Evolutionary conservation across 345 rosid genomes (phyloP), one percentile per base, ranked within the genome.

Genomic region (Viola odorata): DNA sequence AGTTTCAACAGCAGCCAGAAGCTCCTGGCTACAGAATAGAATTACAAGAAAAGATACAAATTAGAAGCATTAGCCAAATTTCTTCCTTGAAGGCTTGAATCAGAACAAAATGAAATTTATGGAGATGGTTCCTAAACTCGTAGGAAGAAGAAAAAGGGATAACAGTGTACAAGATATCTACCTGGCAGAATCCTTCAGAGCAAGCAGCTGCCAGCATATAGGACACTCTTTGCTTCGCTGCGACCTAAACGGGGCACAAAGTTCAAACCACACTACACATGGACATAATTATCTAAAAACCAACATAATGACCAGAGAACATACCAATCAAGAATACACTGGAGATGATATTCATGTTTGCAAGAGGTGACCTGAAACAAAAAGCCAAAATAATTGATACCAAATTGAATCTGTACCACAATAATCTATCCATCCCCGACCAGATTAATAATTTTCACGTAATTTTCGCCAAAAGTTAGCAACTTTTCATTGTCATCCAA

Each of bases 171-270:
- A 42, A 16, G 60, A 64, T 12, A 50, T 23, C 53, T 75, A 88
- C 98, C 96, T 74, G 58, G 74, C 78, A 69, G 88, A 89, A 55
- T 89, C 98, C 75, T 71, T 77, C 38, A 91, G 63, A 58, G 69
- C 71, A 77, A 91, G 77, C 12, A 73, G 67, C 65, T 81, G 98
- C 96, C 94, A 92, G 65, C 94, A 92, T 62, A 92, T 87, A 1
- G 96, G 98, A 62, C 98, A 92, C 72, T 89, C 96, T 66, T 84
- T 79, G 85, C 98, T 89, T 84, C 98, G 85, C 68, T 92, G 94
- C 1, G 86, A 89, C 98, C 98, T 92, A 73, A 61, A 49, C 7
- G 55, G 67, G 55, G 62, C 67, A 40, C 67, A 69, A 58, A 38
- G 32, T 23, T 23, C 32, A 23, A 23, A 23, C 32, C 32, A 23